These are phyloP conservation scores for Huntiella decipiens DNA, from an alignment of 2,329 filamentous ascomycete genomes.

Conservation along the genomic window DNA sequence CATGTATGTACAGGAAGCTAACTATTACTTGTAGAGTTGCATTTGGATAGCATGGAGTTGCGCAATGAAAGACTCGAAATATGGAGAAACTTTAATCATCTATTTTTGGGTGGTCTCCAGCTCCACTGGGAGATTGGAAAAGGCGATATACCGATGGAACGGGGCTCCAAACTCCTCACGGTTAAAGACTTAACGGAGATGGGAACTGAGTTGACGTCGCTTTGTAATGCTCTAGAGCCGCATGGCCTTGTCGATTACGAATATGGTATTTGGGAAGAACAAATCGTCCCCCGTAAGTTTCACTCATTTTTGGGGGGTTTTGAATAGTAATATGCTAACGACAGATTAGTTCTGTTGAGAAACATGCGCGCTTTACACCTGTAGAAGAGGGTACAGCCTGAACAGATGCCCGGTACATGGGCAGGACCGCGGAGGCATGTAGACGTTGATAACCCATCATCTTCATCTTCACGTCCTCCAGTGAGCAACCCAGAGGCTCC, in stretches of 20 bases:
- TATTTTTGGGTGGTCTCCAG: slow-evolving; percentile 70
- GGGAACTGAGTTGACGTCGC: slow-evolving; percentile 60
- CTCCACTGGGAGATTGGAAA: slow-evolving; percentile 63
- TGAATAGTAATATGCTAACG: too few species aligned
- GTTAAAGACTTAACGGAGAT: background rate
- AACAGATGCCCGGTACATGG: too few species aligned
- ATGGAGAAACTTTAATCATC: slow-evolving; percentile 89
- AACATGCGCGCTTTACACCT: too few species aligned
- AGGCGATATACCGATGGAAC: slow-evolving; percentile 35
- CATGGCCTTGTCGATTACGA: slow-evolving; percentile 95
- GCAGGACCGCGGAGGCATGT: too few species aligned
- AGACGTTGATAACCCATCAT: too few species aligned
- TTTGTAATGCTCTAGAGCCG: slow-evolving; percentile 74
- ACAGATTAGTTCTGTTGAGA: too few species aligned
- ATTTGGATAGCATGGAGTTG: slow-evolving; percentile 11
- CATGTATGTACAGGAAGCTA: too few species aligned
- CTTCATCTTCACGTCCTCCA: too few species aligned
- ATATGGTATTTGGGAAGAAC: slow-evolving; percentile 89
- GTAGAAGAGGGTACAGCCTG: too few species aligned
- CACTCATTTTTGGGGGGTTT: background rate
- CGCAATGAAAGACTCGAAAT: slow-evolving; percentile 51
- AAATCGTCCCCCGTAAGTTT: slow-evolving; percentile 61
- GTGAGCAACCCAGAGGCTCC: too few species aligned
- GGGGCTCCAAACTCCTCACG: slow-evolving; percentile 30
- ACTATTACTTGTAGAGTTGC: slow-evolving; percentile 4